Base-by-base conservation (phyloP, 2,329 filamentous ascomycete species). In the Trichoderma sp. region DNA sequence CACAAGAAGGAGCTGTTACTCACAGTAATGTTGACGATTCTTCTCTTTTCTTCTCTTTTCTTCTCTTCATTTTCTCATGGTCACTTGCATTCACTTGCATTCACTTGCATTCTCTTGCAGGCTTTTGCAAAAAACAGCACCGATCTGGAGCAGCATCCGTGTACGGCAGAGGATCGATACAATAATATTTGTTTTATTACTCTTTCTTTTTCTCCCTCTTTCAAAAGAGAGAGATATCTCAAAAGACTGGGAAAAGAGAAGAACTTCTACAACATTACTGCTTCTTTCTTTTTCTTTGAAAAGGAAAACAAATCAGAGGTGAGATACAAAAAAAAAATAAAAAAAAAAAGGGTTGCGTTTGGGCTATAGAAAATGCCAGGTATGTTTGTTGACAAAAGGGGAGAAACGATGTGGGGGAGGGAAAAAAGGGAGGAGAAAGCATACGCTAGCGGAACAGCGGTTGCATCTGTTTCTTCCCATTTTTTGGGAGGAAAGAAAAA, bases 61-160 rank as follows among this genome's bases (percentile, higher is more conserved):
- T 8, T n/a, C 34, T n/a, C 32, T 49, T 61, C 24, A 8, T 64
- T 65, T 69, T 58, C 59, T 66, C 65, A 68, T 61, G 66, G 43
- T 37, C 49, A 55, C 61, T 59, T 68, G 67, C 67, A 65, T 37
- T 49, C n/a, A 49, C 18, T 43, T 46, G n/a, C n/a, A n/a, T n/a
- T 37, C 49, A 55, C 61, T 59, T 68, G 67, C 67, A 65, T 37
- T 49, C n/a, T 24, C 18, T 43, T 46, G 58, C 60, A 65, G 60
- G 59, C 39, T 52, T 43, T 64, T 65, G 67, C 67, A 49, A 55
- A 69, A 65, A 69, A 65, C 59, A 26, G 4, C 46, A 59, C 55
- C 60, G 66, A 69, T 68, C 70, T 68, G 60, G 54, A 61, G 64
- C 52, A 71, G 58, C 67, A 69, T 63, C 69, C 46, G 67, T 70